Conservation (phyloP, 139 green algal genomes). For the Limnomonas spitsbergensis region DNA sequence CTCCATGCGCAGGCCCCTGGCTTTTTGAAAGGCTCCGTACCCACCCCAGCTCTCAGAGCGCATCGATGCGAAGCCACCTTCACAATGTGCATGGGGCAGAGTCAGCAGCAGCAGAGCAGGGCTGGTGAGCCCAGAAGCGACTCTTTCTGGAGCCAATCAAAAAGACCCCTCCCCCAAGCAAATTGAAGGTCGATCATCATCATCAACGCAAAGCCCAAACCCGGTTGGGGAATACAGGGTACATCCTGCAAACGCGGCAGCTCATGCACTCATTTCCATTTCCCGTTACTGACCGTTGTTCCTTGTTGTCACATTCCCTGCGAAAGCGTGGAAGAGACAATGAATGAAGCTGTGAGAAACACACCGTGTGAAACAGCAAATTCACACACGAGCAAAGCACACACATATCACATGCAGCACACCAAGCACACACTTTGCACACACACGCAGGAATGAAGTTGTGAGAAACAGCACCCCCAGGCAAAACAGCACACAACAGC, state of each 20-base stretch:
- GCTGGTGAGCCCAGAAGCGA: neutral
- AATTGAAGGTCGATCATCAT: neutral
- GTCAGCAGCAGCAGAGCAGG: neutral
- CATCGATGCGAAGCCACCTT: constrained; percentile 3
- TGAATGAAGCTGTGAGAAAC: neutral
- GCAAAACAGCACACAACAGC: neutral
- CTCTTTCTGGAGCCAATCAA: neutral
- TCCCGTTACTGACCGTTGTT: constrained; percentile 13
- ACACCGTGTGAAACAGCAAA: neutral
- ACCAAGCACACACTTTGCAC: neutral
- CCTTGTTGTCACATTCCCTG: constrained; percentile 12
- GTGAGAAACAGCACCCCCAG: neutral
- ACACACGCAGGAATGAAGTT: neutral
- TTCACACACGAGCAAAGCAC: neutral
- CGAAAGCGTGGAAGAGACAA: neutral
- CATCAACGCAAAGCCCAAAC: neutral
- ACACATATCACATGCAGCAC: neutral
- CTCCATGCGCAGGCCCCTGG: neutral
- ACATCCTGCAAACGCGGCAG: too few relatives aligned
- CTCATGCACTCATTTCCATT: too few relatives aligned
- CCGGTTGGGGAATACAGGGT: too few relatives aligned
- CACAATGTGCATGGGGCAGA: neutral
- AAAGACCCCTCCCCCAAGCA: neutral
- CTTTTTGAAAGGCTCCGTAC: neutral
- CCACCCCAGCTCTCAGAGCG: constrained; percentile 9